phyloP scores from a whole-genome alignment of 2,329 filamentous ascomycete species.

The Colletotrichum sp. region DNA sequence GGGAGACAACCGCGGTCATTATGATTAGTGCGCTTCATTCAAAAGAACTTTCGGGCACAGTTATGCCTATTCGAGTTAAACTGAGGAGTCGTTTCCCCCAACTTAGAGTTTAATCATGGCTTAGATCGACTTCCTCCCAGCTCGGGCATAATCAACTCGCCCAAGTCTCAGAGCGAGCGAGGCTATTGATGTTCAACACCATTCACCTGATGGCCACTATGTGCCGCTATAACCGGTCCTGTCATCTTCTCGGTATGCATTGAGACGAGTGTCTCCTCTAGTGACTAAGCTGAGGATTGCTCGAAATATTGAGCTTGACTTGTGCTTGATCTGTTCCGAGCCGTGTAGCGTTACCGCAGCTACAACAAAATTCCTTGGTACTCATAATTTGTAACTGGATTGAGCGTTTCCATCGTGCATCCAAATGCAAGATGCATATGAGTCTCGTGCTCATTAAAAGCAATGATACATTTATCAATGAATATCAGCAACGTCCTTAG shows the following conservation, averaged over 20 bases:
- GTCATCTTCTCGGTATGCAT: background rate
- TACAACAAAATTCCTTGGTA: background rate
- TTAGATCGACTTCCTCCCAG: background rate
- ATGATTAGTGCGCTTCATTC: background rate
- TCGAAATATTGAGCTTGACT: background rate
- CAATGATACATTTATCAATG: background rate
- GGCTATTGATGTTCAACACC: background rate
- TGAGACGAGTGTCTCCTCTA: background rate
- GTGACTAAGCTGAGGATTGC: background rate
- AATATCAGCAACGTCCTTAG: background rate
- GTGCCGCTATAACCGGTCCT: background rate
- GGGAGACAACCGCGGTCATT: background rate
- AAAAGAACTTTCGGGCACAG: background rate
- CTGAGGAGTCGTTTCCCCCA: background rate
- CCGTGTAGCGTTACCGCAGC: background rate
- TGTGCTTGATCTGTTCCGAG: background rate
- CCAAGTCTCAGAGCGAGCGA: background rate
- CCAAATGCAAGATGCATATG: background rate
- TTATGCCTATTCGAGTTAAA: background rate
- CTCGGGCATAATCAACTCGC: background rate
- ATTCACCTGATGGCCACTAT: background rate
- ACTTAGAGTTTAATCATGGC: background rate
- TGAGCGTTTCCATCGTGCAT: background rate
- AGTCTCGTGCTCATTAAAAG: background rate
- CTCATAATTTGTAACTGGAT: background rate